Evolutionary conservation across 2,329 filamentous ascomycete species (phyloP), one percentile per base, ranked within the genome.

Genomic region (Aspergillus tanneri): DNA sequence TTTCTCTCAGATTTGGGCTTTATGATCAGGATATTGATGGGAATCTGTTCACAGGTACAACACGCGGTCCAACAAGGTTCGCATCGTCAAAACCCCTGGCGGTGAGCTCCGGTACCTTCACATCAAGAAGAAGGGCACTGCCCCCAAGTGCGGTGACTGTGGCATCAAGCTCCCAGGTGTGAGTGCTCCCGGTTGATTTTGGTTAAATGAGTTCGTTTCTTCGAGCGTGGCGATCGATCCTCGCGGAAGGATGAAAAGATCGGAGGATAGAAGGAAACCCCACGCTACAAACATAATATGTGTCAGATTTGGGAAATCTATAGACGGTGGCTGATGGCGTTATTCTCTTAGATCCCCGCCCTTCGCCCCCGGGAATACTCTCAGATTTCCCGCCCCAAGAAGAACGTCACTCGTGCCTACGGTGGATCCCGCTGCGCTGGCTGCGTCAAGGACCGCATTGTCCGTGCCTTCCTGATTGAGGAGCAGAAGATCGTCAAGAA

Each of bases 401-500:
- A 99, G 90, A 96, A 90, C 69, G 93, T 99, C 75, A 89, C 93
- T 82, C 90, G 93, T 70, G 91, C 93, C 71, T 99, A 99, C 77
- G 91, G 93, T 76, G 93, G 93, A 72, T 96, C 91, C 70, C 89
- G 93, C 84, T 99, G 93, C 83, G 90, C 88, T 73, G 93, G 90
- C 84, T 99, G 93, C 78, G 93, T 99, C 66, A 91, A 92, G 77
- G 93, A 99, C 82, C 88, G 93, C 68, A 89, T 99, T 66, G 90
- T 96, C 66, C 90, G 93, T 67, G 93, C 93, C 60, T 99, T 99
- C 87, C 81, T 99, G 76, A 97, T 99, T 64, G 95, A 99, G 83
- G 93, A 99, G 86, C 93, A 99, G 84, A 99, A 99, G 89, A 97
- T 99, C 69, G 93, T 99, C 79, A 99, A 99, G 90, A 99, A 99